Base-by-base conservation (phyloP, 78 protist genomes). In the Isochrysis galbana region DNA sequence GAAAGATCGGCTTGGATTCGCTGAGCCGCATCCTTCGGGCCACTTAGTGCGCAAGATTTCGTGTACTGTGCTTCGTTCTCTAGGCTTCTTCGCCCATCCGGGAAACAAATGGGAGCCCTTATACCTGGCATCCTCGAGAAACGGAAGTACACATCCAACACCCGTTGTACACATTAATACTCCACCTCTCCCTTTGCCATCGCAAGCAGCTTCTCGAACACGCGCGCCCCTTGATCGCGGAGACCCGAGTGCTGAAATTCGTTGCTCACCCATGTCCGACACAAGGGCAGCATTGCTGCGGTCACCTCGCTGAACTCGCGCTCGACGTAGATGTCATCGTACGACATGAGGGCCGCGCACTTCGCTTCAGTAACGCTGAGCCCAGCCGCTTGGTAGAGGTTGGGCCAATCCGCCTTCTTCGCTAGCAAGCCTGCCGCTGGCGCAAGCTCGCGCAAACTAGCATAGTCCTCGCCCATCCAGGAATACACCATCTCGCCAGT, bases 311-410 rank as follows among this genome's bases (percentile, higher is more conserved):
- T 46, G 39, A 70, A 87, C 25, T 2, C 77, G n/a, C 78, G 46
- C 90, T 92, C 94, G 36, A 92, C 94, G 44, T 84, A 92, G 78
- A 92, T 92, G 83, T 92, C 94, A 38, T 92, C 92, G 87, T 67
- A 69, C 45, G 51, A 46, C 46, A 90, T 38, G 34, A 67, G 86
- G 11, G 82, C 41, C 10, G 54, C 91, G 19, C 34, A 38, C 19
- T 36, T 34, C 55, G 32, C 42, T 3, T 77, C 46, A 22, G 42
- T 0, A 14, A 3, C 10, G 48, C 46, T 11, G 34, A 86, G 61
- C n/a, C 0, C 45, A n/a, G 32, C 36, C 4, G 5, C 21, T 84
- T 74, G 74, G 69, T 90, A 90, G 21, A 90, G 86, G n/a, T 1
- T 23, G 25, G 54, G 34, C 92, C 92, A 90, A 70, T 90, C 88